Percentiles rank a stretch among this genome's conserved stretches.
phyloP scores from a whole-genome alignment of 768 basidiomycete genomes.

The Pulveroboletus sp. region DNA sequence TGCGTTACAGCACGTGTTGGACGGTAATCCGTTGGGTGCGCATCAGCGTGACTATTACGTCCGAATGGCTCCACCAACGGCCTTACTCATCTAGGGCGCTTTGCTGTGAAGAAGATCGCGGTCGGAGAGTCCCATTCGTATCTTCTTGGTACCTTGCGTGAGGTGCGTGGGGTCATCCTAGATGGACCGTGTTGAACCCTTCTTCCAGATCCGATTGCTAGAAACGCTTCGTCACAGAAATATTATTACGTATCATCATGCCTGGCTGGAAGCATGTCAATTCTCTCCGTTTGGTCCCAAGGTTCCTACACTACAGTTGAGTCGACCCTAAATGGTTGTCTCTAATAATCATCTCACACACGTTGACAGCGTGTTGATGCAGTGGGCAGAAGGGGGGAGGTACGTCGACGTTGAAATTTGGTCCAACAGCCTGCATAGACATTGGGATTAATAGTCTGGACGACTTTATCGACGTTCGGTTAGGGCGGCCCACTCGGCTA shows the following conservation, averaged over 20 bases:
- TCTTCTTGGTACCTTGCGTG: constrained; percentile 76
- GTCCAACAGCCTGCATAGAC: not conserved
- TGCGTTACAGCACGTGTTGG: constrained; percentile 76
- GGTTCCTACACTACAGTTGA: constrained; percentile 83
- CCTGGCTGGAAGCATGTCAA: constrained; percentile 84
- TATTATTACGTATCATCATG: constrained; percentile 93
- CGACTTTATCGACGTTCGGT: constrained; percentile 79
- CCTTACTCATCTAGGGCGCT: constrained; percentile 51
- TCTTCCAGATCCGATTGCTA: constrained; percentile 67
- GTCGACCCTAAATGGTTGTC: constrained; percentile 20
- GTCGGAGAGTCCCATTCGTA: constrained; percentile 89
- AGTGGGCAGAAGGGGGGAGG: constrained; percentile 90
- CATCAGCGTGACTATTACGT: not conserved
- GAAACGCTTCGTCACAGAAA: constrained; percentile 89
- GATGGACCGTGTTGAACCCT: not conserved
- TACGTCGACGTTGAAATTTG: constrained; percentile 13
- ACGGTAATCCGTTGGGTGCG: constrained; percentile 79
- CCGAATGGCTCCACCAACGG: constrained; percentile 1
- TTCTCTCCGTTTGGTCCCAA: constrained; percentile 89
- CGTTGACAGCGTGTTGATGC: constrained; percentile 72
- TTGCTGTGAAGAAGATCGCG: constrained; percentile 96
- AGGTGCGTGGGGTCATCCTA: constrained; percentile 40
- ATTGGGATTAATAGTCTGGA: constrained; percentile 51
- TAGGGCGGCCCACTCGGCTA: constrained; percentile 51
- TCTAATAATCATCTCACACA: not conserved